A percentile compares a stretch with the other conserved stretches of the same genome.
Evolutionary conservation across 371 early-diverging fungal genomes (phyloP).

Genomic region (Mortierella sp.): DNA sequence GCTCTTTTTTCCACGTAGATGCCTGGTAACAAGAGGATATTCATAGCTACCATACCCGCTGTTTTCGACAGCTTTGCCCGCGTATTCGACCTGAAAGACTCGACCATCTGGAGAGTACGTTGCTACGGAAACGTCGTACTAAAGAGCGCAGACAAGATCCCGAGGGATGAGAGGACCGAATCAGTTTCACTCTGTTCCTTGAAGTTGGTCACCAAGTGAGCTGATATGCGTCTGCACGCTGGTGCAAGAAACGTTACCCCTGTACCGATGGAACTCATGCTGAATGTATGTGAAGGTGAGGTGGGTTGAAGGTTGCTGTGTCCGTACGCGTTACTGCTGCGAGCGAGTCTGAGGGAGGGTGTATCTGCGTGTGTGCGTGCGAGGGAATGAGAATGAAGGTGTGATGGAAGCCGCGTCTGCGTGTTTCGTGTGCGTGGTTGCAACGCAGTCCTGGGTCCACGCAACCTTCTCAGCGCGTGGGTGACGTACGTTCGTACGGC

Average conservation of each 20-base stretch:
- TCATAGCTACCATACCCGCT: constrained; percentile 80
- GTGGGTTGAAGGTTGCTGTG: not conserved
- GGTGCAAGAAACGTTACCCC: constrained; percentile 58
- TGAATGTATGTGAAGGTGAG: constrained; percentile 16
- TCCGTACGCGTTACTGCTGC: too few relatives aligned
- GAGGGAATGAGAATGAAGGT: too few relatives aligned
- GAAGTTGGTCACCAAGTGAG: not conserved
- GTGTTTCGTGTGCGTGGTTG: too few relatives aligned
- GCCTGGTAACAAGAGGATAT: not conserved
- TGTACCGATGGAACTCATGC: constrained; percentile 78
- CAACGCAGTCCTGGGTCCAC: too few relatives aligned
- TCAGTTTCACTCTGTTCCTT: not conserved
- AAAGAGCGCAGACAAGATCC: constrained; percentile 10
- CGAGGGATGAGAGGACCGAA: not conserved
- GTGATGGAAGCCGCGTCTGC: too few relatives aligned
- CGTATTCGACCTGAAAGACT: constrained; percentile 99
- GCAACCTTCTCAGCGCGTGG: too few relatives aligned
- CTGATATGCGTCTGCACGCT: too few relatives aligned
- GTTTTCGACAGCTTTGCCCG: constrained; percentile 97
- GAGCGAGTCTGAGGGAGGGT: not conserved
- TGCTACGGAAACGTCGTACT: constrained; percentile 97
- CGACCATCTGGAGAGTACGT: constrained; percentile 99
- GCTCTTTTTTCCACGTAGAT: not conserved
- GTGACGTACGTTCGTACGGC: too few relatives aligned
- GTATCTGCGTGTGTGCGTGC: not conserved